Evolutionary conservation across 768 basidiomycete species (phyloP), one percentile per base, ranked within the genome.

Genomic region (Trichaptum fuscoviolaceum): DNA sequence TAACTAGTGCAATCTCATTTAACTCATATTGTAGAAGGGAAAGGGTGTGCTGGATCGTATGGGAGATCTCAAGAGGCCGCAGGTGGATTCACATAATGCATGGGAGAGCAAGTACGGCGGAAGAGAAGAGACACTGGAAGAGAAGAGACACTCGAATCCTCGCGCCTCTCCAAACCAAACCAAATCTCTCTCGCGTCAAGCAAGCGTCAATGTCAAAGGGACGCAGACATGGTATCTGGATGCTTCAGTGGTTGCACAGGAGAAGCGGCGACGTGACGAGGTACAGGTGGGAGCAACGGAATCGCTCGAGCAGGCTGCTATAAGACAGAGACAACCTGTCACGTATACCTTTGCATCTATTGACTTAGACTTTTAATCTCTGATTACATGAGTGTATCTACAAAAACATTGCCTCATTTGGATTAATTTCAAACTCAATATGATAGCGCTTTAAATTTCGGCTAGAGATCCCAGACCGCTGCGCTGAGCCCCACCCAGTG

Each of bases 321-420:
- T 90, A 66, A 66, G 78, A 7, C 79, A 78, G 58, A 78, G 89
- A 63, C 89, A 89, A 71, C 83, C n/a, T n/a, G n/a, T n/a, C n/a
- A n/a, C n/a, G n/a, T n/a, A n/a, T n/a, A n/a, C n/a, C n/a, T n/a
- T n/a, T n/a, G n/a, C n/a, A n/a, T n/a, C n/a, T n/a, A n/a, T n/a
- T n/a, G n/a, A n/a, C n/a, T n/a, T n/a, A n/a, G n/a, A n/a, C n/a
- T n/a, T n/a, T n/a, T n/a, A n/a, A n/a, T n/a, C n/a, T n/a, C n/a
- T n/a, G n/a, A n/a, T n/a, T n/a, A n/a, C n/a, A n/a, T n/a, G n/a
- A n/a, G n/a, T n/a, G n/a, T n/a, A n/a, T n/a, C n/a, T n/a, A n/a
- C n/a, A n/a, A n/a, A n/a, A n/a, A n/a, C n/a, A n/a, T n/a, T n/a
- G n/a, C n/a, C n/a, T n/a, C n/a, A n/a, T n/a, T n/a, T n/a, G n/a